Evolutionary conservation across 2,329 filamentous ascomycete genomes (phyloP), one percentile per base, ranked within the genome.

Genomic region (Hypocreales sp.): DNA sequence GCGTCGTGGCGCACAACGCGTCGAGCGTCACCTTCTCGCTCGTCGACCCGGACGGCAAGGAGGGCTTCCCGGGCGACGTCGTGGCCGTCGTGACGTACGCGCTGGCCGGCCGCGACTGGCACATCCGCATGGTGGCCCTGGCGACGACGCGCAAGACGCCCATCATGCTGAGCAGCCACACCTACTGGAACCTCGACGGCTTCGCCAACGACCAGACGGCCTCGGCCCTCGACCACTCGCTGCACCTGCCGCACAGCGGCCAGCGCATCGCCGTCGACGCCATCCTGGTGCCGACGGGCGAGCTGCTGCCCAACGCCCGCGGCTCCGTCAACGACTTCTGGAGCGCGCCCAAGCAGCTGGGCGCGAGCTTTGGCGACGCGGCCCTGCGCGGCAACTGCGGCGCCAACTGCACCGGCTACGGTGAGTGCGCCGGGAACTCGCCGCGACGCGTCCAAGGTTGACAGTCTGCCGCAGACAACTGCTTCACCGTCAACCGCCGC

Each of bases 131-230:
- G 61, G 56, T 73, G 10, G 79, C 79, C 22, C 50, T 78, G 30
- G 60, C 79, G 4, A 72, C 74, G 7, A 80, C 75, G 17, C 71
- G 79, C 55, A 76, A 73, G 55, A 86, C 80, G 5, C 80, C 80
- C 26, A 82, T 87, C 48, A 86, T 87, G 79, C 62, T 87, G 31
- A 79, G 67, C 45, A 65, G 58, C 38, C 61, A 80, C 58, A 70
- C 68, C 7, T 87, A 87, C 61, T 87, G 79, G 80, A 86, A 86
- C 48, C 60, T 87, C 24, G 79, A 86, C 42, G 80, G 74, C 19
- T 87, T 79, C 42, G 64, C 75, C 42, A 82, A 84, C 54, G 70
- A 76, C 31, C 63, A 78, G 46, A 79, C 76, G 3, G 58, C 61
- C 31, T 60, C 56, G 2, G 64, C 67, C 10, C 60, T 80, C 29